Evolutionary conservation across 495 filamentous ascomycete genomes (phyloP), one percentile per base, ranked within the genome.

Genomic region (Aspergillus affinis): DNA sequence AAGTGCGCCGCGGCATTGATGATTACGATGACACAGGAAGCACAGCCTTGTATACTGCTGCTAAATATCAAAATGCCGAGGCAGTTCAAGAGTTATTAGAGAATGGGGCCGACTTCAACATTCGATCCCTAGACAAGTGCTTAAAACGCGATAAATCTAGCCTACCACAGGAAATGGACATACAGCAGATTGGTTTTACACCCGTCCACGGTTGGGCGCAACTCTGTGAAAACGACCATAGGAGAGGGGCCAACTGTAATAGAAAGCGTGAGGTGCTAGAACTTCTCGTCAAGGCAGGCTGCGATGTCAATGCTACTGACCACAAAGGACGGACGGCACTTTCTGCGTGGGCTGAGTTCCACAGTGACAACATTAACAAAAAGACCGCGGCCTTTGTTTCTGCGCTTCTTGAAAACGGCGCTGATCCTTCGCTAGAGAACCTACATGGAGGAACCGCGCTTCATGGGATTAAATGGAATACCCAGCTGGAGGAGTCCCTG

Each of bases 301-400:
- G 57, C n/a, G 65, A 75, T 59, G 21, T 60, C 12, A 59, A 62
- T 17, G 59, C 60, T 18, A 50, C 54, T 52, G 65, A 74, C 29
- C 20, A 49, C 4, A 30, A 59, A 59, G 18, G 57, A 50, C 21
- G 45, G 64, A 36, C 46, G 52, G 45, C 59, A 58, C 58, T 62
- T 21, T 60, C 54, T 49, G 36, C 17, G 6, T 60, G 36, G 51
- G 17, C 19, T 15, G 21, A 49, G 0, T 6, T 54, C 41, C 7
- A 9, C 17, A 23, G 36, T 15, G 15, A 18, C 13, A 12, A 4
- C 3, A 10, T 12, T 6, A 41, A 10, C 9, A 2, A 17, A 17
- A 17, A 15, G 13, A 41, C 3, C 13, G 12, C 12, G 3, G 19
- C 15, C 12, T 54, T 54, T 41, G 19, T 60, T 21, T 54, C 50